Percentiles rank a stretch among this genome's conserved stretches.
phyloP scores from a whole-genome alignment of 1,284 basidiomycete genomes.

The Anthracocystis panici-leucophaei region DNA sequence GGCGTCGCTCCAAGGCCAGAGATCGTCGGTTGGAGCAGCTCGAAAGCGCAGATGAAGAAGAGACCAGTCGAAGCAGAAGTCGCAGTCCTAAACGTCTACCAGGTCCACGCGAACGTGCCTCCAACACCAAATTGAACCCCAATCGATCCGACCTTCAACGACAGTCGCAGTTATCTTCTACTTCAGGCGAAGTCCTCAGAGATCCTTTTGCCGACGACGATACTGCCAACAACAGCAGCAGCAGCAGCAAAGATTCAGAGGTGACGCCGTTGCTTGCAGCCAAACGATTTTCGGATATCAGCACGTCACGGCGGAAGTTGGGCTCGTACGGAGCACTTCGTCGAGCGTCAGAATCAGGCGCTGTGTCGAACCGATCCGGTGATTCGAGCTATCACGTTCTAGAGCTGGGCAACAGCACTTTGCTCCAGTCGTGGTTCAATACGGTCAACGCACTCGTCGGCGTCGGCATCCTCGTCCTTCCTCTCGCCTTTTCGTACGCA shows the following conservation, averaged over 20 bases:
- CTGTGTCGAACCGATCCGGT: conserved; percentile 13
- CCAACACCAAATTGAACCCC: conserved; percentile 22
- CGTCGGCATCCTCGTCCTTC: conserved; percentile 66
- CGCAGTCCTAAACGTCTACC: conserved; percentile 53
- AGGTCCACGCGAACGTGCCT: conserved; percentile 15
- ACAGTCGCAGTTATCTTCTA: conserved; percentile 6
- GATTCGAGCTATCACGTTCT: conserved; percentile 21
- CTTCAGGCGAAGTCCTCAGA: conserved; percentile 33
- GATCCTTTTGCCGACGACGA: conserved; percentile 51
- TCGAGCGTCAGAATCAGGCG: conserved; percentile 25
- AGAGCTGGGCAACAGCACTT: conserved; percentile 56
- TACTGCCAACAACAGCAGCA: neutral
- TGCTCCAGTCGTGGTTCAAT: conserved; percentile 68
- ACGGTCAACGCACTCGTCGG: conserved; percentile 67
- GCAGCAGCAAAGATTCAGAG: conserved; percentile 21
- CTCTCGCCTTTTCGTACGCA: conserved; percentile 63
- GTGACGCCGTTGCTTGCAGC: conserved; percentile 10
- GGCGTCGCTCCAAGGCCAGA: conserved; percentile 29
- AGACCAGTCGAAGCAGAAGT: conserved; percentile 49
- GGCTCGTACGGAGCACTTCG: conserved; percentile 21
- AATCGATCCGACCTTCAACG: conserved; percentile 4
- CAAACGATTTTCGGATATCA: conserved; percentile 4
- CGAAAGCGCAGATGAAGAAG: conserved; percentile 47
- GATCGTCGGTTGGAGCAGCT: conserved; percentile 37
- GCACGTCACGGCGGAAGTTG: conserved; percentile 9